Evolutionary conservation across 176 grass and related monocot genomes (phyloP).

Genomic region (Oryza punctata): DNA sequence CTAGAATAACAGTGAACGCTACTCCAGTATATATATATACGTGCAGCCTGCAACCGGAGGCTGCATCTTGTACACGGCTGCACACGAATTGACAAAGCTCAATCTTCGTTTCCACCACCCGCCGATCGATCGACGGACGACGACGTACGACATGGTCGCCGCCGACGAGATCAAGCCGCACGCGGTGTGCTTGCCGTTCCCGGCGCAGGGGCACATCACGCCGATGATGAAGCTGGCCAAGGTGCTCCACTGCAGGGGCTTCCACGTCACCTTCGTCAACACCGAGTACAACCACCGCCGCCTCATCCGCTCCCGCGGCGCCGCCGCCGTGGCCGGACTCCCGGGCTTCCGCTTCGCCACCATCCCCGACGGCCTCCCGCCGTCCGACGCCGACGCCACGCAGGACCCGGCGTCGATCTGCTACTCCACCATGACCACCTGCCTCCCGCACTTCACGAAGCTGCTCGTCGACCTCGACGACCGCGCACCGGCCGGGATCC

Average conservation of each 20-base stretch:
- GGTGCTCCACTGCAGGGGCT: conserved; percentile 60
- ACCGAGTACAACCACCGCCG: conserved; percentile 61
- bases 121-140: too few species aligned
- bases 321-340: not conserved
- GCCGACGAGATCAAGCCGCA: conserved; percentile 42
- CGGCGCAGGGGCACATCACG: conserved; percentile 59
- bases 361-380: conserved; percentile 59
- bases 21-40: too few species aligned
- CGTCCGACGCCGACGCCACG: conserved; percentile 47
- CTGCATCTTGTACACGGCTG: too few species aligned
- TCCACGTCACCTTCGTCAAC: conserved; percentile 75
- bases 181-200: conserved; percentile 52
- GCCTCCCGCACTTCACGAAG: conserved; percentile 30
- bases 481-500: conserved; percentile 6
- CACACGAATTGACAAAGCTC: too few species aligned
- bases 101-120: too few species aligned
- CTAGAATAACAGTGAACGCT: too few species aligned
- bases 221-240: conserved; percentile 72
- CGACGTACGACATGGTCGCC: conserved; percentile 24
- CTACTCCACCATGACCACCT: conserved; percentile 29
- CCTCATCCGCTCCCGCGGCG: conserved; percentile 46
- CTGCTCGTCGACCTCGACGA: conserved; percentile 29
- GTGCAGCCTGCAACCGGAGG: too few species aligned
- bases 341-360: conserved; percentile 47
- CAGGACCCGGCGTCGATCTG: conserved; percentile 45